These are phyloP conservation scores for Lipomyces starkeyi DNA, from an alignment of 805 yeast genomes.

Conservation along the genomic window DNA sequence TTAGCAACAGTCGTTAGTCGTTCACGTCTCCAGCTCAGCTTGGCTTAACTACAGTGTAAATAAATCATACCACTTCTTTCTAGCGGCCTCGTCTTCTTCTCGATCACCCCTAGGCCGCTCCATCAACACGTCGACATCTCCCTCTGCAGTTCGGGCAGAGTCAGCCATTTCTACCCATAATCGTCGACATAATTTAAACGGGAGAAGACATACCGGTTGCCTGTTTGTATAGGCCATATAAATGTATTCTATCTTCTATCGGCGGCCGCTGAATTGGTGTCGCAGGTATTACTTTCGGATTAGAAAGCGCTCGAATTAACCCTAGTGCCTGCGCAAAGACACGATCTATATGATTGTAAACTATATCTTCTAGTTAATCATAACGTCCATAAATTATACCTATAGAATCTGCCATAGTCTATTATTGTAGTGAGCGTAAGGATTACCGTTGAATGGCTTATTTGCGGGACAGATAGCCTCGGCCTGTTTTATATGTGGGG, in stretches of 20 bases:
- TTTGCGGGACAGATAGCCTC: not conserved
- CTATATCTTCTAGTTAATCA: not conserved
- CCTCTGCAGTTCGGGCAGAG: constrained; percentile 52
- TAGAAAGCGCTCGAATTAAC: constrained; percentile 72
- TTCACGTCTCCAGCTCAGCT: not conserved
- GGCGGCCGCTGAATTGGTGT: constrained; percentile 79
- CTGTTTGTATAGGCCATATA: constrained; percentile 86
- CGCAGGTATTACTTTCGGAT: constrained; percentile 26
- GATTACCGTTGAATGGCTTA: not conserved
- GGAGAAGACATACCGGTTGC: constrained; percentile 58
- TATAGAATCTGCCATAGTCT: constrained; percentile 29
- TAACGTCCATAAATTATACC: constrained; percentile 10
- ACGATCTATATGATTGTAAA: constrained; percentile 54
- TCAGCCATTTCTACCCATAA: constrained; percentile 1
- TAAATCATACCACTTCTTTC: constrained; percentile 61
- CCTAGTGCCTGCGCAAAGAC: constrained; percentile 84
- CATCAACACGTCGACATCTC: constrained; percentile 74
- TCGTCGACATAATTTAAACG: not conserved
- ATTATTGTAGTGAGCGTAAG: not conserved
- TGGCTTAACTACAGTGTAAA: not conserved
- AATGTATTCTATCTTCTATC: constrained; percentile 64
- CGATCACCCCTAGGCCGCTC: constrained; percentile 65
- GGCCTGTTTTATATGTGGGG: not conserved
- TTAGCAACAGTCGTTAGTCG: not conserved
- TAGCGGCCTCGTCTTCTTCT: constrained; percentile 69